Evolutionary conservation across 305 asterid species (phyloP).

Genomic region (Striga hermonthica): DNA sequence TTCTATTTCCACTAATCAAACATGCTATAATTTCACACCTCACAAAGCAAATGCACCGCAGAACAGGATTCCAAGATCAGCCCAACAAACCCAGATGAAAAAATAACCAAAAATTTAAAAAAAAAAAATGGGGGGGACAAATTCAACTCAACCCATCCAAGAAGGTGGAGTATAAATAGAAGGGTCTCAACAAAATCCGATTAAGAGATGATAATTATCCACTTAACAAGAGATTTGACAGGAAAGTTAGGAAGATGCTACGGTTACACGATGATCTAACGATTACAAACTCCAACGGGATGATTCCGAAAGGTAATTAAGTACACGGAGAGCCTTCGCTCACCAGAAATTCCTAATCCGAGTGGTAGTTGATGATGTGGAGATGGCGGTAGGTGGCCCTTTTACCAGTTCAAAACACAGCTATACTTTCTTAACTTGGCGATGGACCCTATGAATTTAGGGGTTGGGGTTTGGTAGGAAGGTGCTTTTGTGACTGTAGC

Average conservation of each 20-base stretch:
- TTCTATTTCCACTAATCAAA: background rate
- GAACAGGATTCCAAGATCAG: background rate
- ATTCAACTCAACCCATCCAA: background rate
- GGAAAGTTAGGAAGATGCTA: too few relatives aligned
- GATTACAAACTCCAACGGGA: too few relatives aligned
- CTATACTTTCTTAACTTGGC: too few relatives aligned
- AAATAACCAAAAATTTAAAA: background rate
- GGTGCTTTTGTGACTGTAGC: too few relatives aligned
- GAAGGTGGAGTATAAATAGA: background rate
- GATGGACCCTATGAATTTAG: too few relatives aligned
- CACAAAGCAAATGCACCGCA: background rate
- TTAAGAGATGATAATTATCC: too few relatives aligned
- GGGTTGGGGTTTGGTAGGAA: too few relatives aligned
- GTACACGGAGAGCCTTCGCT: conserved; percentile 7
- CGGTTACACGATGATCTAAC: too few relatives aligned
- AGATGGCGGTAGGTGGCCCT: conserved; percentile 34
- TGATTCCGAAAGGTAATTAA: too few relatives aligned
- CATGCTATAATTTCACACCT: background rate
- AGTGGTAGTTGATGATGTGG: conserved; percentile 27
- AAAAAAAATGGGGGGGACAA: background rate
- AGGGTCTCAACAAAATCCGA: background rate
- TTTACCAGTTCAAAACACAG: too few relatives aligned
- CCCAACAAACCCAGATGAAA: background rate
- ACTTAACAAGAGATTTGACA: background rate
- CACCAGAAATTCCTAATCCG: conserved; percentile 26